Conservation (phyloP, 441 rosid genomes). For the Macaranga tanarius region DNA sequence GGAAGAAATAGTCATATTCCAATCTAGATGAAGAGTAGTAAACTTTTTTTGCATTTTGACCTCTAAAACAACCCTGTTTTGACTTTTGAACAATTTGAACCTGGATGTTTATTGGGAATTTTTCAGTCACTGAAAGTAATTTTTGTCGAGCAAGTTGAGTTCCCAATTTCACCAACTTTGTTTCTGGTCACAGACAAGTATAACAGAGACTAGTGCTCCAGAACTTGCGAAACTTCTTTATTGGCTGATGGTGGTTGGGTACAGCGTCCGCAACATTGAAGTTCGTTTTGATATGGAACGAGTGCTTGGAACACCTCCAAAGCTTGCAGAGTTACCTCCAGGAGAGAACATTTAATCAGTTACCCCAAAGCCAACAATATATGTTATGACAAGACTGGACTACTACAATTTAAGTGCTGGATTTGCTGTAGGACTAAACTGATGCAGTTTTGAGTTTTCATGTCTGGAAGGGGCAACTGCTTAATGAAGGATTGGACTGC, state of each 20-base stretch:
- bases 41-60: too few relatives aligned
- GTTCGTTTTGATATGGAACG: constrained; percentile 97
- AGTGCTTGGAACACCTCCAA: constrained; percentile 71
- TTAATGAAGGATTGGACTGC: not conserved
- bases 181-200: constrained; percentile 53
- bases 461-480: not conserved
- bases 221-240: constrained; percentile 86
- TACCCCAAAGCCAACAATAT: not conserved
- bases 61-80: too few relatives aligned
- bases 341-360: constrained; percentile 61
- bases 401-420: constrained; percentile 7
- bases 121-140: too few relatives aligned
- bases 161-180: constrained; percentile 5
- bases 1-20: too few relatives aligned
- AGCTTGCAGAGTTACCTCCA: constrained; percentile 83
- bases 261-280: constrained; percentile 90
- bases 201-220: constrained; percentile 74
- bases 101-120: not conserved
- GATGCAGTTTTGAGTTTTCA: constrained; percentile 10
- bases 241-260: constrained; percentile 98
- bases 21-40: too few relatives aligned
- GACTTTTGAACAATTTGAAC: not conserved
- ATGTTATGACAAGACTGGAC: constrained; percentile 7
- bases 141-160: not conserved
- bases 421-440: constrained; percentile 1